phyloP scores from a whole-genome alignment of 129 eudicot genomes.

The Arctium minus region DNA sequence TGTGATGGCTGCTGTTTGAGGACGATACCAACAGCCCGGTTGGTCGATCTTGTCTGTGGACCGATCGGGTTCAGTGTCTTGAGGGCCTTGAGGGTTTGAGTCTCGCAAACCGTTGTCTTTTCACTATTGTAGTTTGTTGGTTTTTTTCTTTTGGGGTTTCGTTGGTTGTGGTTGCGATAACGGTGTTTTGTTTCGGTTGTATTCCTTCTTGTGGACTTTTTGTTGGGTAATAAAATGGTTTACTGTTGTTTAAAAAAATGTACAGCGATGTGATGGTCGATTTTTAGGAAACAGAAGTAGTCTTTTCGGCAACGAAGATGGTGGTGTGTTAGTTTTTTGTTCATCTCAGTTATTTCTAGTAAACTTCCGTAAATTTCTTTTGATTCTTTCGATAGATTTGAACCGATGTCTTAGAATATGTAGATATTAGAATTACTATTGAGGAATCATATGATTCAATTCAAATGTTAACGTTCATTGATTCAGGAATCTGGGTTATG shows the following conservation, averaged over 20 bases:
- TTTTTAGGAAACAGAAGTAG: neutral
- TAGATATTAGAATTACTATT: neutral
- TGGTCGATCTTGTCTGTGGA: no score
- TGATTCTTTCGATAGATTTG: neutral
- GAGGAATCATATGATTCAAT: neutral
- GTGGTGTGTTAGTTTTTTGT: neutral
- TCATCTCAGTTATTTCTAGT: neutral
- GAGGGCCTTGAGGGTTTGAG: no score
- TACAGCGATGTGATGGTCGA: neutral
- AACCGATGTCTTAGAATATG: neutral
- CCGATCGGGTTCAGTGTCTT: no score
- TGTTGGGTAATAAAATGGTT: no score
- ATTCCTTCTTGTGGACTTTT: no score
- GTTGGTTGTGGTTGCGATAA: no score
- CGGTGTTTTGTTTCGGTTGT: no score
- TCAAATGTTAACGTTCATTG: neutral
- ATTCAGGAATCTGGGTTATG: neutral
- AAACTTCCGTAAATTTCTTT: neutral
- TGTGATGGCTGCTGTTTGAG: no score
- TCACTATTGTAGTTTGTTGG: no score
- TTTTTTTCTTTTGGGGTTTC: no score
- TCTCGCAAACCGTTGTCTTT: no score
- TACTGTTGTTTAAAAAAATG: neutral
- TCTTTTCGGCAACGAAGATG: neutral
- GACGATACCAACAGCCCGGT: no score